Percentiles rank a stretch among this genome's conserved stretches.
These are phyloP conservation scores for Cyberlindnera sargentensis DNA, from an alignment of 805 yeast species.

Conservation along the genomic window DNA sequence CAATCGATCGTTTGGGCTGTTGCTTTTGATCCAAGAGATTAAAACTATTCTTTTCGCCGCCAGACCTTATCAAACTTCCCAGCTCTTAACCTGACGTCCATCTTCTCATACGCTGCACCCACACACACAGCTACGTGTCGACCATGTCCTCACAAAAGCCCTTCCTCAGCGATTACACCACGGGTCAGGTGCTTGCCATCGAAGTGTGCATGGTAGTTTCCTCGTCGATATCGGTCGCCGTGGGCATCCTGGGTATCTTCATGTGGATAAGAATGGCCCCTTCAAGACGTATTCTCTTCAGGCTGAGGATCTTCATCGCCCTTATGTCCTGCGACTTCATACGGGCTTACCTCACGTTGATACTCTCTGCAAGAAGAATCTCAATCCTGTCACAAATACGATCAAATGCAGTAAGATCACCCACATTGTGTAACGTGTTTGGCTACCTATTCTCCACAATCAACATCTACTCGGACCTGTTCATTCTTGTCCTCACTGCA, in stretches of 20 bases:
- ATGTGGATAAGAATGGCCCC: conserved; percentile 21
- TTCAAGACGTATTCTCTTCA: conserved; percentile 15
- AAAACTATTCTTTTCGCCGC: no score
- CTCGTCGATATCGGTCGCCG: conserved; percentile 9
- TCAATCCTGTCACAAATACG: neutral
- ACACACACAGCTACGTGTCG: no score
- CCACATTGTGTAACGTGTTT: conserved; percentile 14
- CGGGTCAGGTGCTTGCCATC: conserved; percentile 4
- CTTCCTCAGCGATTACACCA: conserved; percentile 1
- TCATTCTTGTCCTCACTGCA: conserved; percentile 14
- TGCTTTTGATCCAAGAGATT: no score
- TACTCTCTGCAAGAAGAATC: conserved; percentile 2
- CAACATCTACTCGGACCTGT: conserved; percentile 13
- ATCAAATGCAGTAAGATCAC: neutral
- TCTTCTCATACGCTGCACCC: no score
- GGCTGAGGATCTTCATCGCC: conserved; percentile 14
- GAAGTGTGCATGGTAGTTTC: conserved; percentile 8
- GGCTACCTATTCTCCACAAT: conserved; percentile 13
- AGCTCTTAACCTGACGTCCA: no score
- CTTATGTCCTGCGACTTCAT: conserved; percentile 14
- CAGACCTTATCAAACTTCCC: no score
- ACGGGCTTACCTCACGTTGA: conserved; percentile 11
- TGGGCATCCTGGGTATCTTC: conserved; percentile 12
- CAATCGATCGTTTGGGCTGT: no score
- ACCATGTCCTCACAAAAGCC: neutral